phyloP scores from a whole-genome alignment of 1,284 basidiomycete species.

The Hemileia vastatrix region DNA sequence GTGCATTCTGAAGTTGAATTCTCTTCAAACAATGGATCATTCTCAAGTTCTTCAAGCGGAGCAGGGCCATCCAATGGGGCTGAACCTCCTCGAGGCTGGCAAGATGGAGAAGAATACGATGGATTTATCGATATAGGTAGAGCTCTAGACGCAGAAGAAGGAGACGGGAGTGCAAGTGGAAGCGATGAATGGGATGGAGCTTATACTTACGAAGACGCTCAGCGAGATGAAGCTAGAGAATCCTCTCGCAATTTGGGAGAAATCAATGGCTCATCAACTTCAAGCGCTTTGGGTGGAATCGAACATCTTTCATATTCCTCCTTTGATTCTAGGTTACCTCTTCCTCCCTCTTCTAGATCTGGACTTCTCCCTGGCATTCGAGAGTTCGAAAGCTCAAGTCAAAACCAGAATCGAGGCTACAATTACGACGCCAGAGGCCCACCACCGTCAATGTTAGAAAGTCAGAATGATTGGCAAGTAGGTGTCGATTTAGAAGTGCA shows the following conservation, averaged over 20 bases:
- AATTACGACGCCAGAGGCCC: slow-evolving; percentile 23
- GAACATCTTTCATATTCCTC: neutral
- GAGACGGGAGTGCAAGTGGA: neutral
- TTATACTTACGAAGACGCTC: slow-evolving; percentile 16
- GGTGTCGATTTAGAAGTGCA: slow-evolving; percentile 27
- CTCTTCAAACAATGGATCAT: neutral
- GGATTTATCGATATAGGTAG: slow-evolving; percentile 33
- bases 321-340: neutral
- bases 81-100: neutral
- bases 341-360: neutral
- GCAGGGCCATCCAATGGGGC: neutral
- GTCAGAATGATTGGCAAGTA: slow-evolving; percentile 33
- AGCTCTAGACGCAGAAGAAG: slow-evolving; percentile 2
- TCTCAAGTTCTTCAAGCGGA: neutral
- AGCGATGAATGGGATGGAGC: slow-evolving; percentile 22
- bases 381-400: neutral
- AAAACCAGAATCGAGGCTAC: neutral
- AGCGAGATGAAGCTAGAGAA: slow-evolving; percentile 26
- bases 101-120: slow-evolving; percentile 32
- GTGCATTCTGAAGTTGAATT: neutral
- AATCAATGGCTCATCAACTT: too few species aligned
- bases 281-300: slow-evolving; percentile 4
- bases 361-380: neutral
- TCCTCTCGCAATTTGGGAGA: neutral
- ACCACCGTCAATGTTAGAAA: slow-evolving; percentile 32